Evolutionary conservation across 1,139 yeast genomes (phyloP).

Genomic region (Debaryomycetaceae sp.): DNA sequence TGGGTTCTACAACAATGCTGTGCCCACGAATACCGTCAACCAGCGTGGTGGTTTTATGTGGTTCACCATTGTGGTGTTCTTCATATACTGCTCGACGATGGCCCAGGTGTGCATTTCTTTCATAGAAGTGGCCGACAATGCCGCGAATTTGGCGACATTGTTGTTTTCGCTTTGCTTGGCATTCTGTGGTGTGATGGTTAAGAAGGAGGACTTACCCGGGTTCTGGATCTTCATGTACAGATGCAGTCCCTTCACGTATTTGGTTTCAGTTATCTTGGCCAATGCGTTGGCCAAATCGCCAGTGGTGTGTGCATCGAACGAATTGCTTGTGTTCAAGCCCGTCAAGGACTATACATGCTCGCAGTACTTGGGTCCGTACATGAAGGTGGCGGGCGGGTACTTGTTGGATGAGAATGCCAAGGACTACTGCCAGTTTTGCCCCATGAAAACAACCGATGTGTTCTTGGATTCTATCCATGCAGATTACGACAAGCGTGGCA

Average conservation of each 20-base stretch:
- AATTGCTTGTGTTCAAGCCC: constrained; percentile 23
- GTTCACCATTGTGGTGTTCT: constrained; percentile 38
- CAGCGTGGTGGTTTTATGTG: constrained; percentile 42
- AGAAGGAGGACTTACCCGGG: constrained; percentile 23
- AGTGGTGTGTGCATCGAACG: constrained; percentile 23
- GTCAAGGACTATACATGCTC: constrained; percentile 55
- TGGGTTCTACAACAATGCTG: constrained; percentile 60
- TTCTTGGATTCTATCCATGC: constrained; percentile 44
- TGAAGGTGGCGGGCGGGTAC: constrained; percentile 47
- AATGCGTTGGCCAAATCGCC: constrained; percentile 15
- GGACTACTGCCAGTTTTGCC: constrained; percentile 49
- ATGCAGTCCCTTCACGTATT: constrained; percentile 62
- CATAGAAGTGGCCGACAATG: constrained; percentile 34
- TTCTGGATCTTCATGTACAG: constrained; percentile 38
- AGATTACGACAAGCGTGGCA: constrained; percentile 51
- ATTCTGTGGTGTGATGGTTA: constrained; percentile 33
- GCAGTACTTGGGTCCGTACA: constrained; percentile 44
- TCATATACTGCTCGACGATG: constrained; percentile 31
- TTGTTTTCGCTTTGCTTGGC: constrained; percentile 27
- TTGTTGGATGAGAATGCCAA: constrained; percentile 40
- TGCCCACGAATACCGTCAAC: constrained; percentile 17
- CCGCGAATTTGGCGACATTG: constrained; percentile 27
- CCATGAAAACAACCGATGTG: constrained; percentile 43
- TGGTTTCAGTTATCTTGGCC: constrained; percentile 31
- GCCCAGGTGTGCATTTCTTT: constrained; percentile 38